Percentiles rank a stretch among this genome's conserved stretches.
These are phyloP conservation scores for Botrytis medusae DNA, from an alignment of 2,329 filamentous ascomycete genomes.

Conservation along the genomic window DNA sequence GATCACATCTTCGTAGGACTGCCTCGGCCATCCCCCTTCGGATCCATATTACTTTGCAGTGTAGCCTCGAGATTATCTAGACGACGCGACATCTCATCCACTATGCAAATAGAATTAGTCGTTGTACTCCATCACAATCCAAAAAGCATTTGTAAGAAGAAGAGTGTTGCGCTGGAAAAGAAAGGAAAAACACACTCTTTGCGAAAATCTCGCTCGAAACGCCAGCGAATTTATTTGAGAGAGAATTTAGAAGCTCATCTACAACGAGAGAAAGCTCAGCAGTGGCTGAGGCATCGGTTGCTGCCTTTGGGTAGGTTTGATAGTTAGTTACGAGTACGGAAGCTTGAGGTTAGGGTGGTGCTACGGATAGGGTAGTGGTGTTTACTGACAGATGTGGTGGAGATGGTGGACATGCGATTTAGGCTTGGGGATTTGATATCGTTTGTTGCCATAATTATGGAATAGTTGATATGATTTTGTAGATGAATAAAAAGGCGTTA, in stretches of 20 bases:
- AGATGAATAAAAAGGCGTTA: not conserved
- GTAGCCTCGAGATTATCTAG: slow-evolving; percentile 69
- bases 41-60: slow-evolving; percentile 33
- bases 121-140: not conserved
- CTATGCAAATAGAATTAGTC: slow-evolving; percentile 46
- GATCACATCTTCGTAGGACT: slow-evolving; percentile 34
- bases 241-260: slow-evolving; percentile 80
- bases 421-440: slow-evolving; percentile 26
- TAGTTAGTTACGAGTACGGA: not conserved
- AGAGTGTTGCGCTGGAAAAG: not conserved
- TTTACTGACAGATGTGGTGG: slow-evolving; percentile 28
- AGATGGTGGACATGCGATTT: slow-evolving; percentile 28
- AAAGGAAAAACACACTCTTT: slow-evolving; percentile 63
- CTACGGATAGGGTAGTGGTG: not conserved
- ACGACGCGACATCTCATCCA: slow-evolving; percentile 91
- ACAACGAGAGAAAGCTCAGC: slow-evolving; percentile 55
- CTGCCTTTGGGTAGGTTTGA: slow-evolving; percentile 24
- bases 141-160: not conserved
- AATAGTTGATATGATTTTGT: not conserved
- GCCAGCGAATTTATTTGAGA: slow-evolving; percentile 81
- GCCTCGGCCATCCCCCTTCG: slow-evolving; percentile 30
- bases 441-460: slow-evolving; percentile 25
- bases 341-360: slow-evolving; percentile 13
- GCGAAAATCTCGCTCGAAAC: slow-evolving; percentile 85
- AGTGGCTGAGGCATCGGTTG: slow-evolving; percentile 34